A percentile compares a stretch with the other conserved stretches of the same genome.
These are phyloP conservation scores for Colletotrichum gloeosporioides DNA, from an alignment of 2,329 filamentous ascomycete species.

Conservation along the genomic window DNA sequence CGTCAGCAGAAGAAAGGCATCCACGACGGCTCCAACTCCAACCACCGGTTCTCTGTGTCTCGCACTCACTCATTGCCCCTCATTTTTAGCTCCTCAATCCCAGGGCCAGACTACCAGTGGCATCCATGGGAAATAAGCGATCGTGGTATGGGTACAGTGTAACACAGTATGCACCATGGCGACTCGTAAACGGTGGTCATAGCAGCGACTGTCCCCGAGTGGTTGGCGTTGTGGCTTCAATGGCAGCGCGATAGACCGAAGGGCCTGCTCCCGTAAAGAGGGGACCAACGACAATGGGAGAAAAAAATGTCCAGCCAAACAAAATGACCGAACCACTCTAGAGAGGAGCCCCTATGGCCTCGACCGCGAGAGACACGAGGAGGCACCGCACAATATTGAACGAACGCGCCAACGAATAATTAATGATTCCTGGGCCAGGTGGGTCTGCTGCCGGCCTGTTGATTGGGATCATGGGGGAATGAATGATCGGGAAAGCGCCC, in stretches of 20 bases:
- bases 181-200: not conserved
- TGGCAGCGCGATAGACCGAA: not conserved
- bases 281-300: not conserved
- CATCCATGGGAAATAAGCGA: conserved; percentile 7
- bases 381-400: conserved; percentile 1
- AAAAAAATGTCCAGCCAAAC: not conserved
- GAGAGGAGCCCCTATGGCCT: not conserved
- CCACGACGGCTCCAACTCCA: not conserved
- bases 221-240: not conserved
- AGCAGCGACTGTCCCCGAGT: not conserved
- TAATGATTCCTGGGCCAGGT: conserved; percentile 12
- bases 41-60: not conserved
- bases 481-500: conserved; percentile 28
- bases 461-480: conserved; percentile 12
- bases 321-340: not conserved
- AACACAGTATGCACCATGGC: not conserved
- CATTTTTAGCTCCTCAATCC: conserved; percentile 6
- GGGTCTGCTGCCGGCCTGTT: not conserved
- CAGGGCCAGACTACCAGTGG: not conserved
- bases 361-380: not conserved
- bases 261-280: not conserved
- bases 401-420: conserved; percentile 12
- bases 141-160: not conserved
- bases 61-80: not conserved
- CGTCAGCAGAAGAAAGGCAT: not conserved